A percentile compares a stretch with the other conserved stretches of the same genome.
phyloP scores from a whole-genome alignment of 2,329 filamentous ascomycete species.

The Aspergillus pseudoviridinutans region DNA sequence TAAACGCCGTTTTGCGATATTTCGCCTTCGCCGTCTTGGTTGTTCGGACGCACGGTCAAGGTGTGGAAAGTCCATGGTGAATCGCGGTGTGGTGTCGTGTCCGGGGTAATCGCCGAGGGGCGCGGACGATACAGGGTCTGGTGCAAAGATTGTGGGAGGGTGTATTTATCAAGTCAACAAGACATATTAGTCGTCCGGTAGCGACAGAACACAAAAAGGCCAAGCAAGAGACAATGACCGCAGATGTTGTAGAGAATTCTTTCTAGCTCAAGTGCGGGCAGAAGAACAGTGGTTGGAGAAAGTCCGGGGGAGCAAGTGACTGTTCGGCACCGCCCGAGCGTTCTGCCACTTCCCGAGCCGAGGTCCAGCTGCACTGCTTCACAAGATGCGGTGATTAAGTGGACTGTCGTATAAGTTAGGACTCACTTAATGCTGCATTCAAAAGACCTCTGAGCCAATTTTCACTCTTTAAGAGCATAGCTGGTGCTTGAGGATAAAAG shows the following conservation, averaged over 20 bases:
- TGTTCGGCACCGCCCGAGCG: conserved; percentile 28
- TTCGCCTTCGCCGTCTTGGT: conserved; percentile 50
- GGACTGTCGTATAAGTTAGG: no score
- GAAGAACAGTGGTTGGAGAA: conserved; percentile 22
- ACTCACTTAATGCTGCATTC: not conserved
- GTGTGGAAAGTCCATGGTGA: conserved; percentile 43
- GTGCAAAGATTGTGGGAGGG: not conserved
- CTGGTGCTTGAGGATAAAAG: not conserved
- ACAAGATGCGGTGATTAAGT: not conserved
- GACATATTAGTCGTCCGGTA: not conserved
- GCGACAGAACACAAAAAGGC: not conserved
- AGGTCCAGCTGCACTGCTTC: conserved; percentile 25
- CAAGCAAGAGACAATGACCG: not conserved
- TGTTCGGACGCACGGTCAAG: conserved; percentile 38
- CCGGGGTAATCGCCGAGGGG: not conserved
- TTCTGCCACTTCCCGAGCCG: conserved; percentile 34
- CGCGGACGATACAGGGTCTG: conserved; percentile 8
- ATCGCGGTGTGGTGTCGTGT: conserved; percentile 3
- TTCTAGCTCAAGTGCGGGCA: conserved; percentile 1
- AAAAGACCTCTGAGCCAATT: not conserved
- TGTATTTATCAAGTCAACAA: not conserved
- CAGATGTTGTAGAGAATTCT: not conserved
- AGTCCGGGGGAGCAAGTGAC: conserved; percentile 27
- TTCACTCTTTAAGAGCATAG: not conserved
- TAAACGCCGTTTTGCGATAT: conserved; percentile 41